Conservation (phyloP, 2,329 filamentous ascomycete genomes). For the Pyricularia pennisetigena region DNA sequence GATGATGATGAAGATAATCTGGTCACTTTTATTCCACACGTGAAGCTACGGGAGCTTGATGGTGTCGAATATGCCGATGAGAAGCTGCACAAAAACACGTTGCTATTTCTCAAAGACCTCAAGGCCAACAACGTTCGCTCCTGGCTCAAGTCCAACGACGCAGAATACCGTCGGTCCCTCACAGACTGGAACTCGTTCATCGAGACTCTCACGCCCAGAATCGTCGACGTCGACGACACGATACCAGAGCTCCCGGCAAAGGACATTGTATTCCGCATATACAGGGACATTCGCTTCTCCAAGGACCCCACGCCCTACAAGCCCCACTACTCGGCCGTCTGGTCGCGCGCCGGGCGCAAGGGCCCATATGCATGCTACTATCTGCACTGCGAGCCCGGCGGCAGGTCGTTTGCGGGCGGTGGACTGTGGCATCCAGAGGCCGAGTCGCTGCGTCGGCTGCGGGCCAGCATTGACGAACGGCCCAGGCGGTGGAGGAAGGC, state of each 20-base stretch:
- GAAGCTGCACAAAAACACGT: constrained; percentile 45
- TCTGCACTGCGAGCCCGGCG: constrained; percentile 64
- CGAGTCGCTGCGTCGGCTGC: constrained; percentile 53
- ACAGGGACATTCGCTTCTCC: constrained; percentile 76
- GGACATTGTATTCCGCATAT: constrained; percentile 80
- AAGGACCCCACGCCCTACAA: constrained; percentile 85
- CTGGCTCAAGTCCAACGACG: constrained; percentile 62
- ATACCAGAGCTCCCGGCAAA: constrained; percentile 80
- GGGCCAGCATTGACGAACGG: constrained; percentile 65
- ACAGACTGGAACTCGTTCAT: constrained; percentile 78
- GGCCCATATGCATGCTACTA: constrained; percentile 86
- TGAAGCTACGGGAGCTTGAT: constrained; percentile 27
- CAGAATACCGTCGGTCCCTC: constrained; percentile 66
- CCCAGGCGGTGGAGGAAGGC: constrained; percentile 60
- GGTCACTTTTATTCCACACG: constrained; percentile 30
- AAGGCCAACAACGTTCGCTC: constrained; percentile 48
- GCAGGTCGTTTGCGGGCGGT: constrained; percentile 62
- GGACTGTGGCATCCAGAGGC: constrained; percentile 75
- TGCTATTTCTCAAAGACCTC: constrained; percentile 47
- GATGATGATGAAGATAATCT: constrained; percentile 23
- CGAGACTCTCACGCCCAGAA: constrained; percentile 57
- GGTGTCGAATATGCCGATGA: constrained; percentile 40
- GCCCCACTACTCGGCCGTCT: constrained; percentile 72
- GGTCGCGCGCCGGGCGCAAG: constrained; percentile 80
- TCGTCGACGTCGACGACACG: constrained; percentile 61